A percentile compares a stretch with the other conserved stretches of the same genome.
Conservation (phyloP, 805 yeast species). For the Pichia phayaonensis region DNA sequence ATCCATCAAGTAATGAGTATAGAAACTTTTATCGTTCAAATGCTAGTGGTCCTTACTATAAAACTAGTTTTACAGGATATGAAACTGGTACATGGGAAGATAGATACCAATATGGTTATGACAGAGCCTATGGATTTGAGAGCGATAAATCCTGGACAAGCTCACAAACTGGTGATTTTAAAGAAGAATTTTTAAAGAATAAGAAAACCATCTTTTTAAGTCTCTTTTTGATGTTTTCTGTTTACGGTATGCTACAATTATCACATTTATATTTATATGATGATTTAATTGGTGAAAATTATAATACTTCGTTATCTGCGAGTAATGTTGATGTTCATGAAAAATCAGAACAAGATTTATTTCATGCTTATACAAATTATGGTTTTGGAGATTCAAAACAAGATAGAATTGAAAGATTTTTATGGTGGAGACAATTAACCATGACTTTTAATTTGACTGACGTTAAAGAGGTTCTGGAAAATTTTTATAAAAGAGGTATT, state of each 20-base stretch:
- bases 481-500: constrained; percentile 14
- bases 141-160: constrained; percentile 23
- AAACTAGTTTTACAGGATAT: constrained; percentile 10
- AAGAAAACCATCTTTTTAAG: constrained; percentile 23
- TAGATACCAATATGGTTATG: constrained; percentile 14
- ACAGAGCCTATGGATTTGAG: constrained; percentile 21
- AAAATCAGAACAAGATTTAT: constrained; percentile 33
- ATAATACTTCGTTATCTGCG: constrained; percentile 17
- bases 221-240: constrained; percentile 20
- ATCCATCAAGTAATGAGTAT: constrained; percentile 14
- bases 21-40: constrained; percentile 1
- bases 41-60: background rate
- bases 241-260: constrained; percentile 25
- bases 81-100: constrained; percentile 28
- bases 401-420: constrained; percentile 47
- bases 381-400: constrained; percentile 44
- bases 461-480: constrained; percentile 15
- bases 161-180: constrained; percentile 19
- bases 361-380: constrained; percentile 40
- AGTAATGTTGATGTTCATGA: constrained; percentile 28
- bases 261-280: constrained; percentile 25
- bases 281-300: constrained; percentile 25
- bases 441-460: constrained; percentile 23
- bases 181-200: constrained; percentile 24
- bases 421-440: constrained; percentile 42